phyloP scores from a whole-genome alignment of 2,329 filamentous ascomycete species.

The Trematosphaeria pertusa region DNA sequence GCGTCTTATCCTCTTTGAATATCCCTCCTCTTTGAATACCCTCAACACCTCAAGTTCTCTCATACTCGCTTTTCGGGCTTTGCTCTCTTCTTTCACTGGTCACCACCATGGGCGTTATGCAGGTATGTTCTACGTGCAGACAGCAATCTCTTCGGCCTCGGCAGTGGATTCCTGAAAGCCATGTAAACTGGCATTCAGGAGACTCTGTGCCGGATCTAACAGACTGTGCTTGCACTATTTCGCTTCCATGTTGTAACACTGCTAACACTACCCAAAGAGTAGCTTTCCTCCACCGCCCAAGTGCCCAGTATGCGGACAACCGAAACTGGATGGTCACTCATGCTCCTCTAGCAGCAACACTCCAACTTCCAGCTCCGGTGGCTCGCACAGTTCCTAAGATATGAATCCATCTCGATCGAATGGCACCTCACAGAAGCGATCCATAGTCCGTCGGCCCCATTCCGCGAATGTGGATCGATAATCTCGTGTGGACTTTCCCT shows the following conservation, averaged over 20 bases:
- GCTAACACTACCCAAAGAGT: too few species aligned
- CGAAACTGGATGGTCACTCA: slow-evolving; percentile 13
- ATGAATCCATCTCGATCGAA: too few species aligned
- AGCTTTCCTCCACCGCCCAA: slow-evolving; percentile 27
- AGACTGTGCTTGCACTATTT: too few species aligned
- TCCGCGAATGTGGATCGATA: too few species aligned
- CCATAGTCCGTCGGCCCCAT: too few species aligned
- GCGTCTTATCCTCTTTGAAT: background rate
- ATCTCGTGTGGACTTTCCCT: too few species aligned
- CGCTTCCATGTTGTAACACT: too few species aligned
- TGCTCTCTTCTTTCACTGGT: background rate
- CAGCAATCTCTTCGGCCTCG: background rate
- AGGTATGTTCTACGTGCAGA: too few species aligned
- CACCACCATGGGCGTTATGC: slow-evolving; percentile 27
- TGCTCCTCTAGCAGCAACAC: slow-evolving; percentile 20
- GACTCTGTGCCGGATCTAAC: too few species aligned
- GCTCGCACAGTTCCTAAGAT: slow-evolving; percentile 9
- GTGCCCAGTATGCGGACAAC: slow-evolving; percentile 25
- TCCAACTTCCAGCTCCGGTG: slow-evolving; percentile 12
- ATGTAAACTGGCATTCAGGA: too few species aligned
- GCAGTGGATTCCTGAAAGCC: too few species aligned
- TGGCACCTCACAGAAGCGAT: too few species aligned
- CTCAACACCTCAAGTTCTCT: background rate
- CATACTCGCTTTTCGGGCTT: background rate
- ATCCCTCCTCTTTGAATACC: background rate